phyloP scores from a whole-genome alignment of 306 rosid genomes.

The Styphnolobium japonicum region DNA sequence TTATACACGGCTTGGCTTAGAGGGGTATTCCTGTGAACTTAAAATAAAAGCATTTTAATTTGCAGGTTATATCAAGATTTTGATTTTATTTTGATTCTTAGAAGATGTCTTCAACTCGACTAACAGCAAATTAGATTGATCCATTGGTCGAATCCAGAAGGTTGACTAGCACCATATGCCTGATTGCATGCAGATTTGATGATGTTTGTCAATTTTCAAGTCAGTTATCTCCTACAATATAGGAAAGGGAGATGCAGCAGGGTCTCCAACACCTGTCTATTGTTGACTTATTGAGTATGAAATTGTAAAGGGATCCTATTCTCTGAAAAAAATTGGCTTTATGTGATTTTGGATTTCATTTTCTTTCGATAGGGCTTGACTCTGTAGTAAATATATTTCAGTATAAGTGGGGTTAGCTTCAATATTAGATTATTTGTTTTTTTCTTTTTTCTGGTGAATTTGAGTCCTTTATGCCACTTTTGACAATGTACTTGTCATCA shows the following conservation, averaged over 20 bases:
- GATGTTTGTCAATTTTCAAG: constrained; percentile 1
- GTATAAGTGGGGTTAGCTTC: constrained; percentile 15
- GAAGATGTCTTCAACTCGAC: background rate
- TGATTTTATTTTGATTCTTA: constrained; percentile 9
- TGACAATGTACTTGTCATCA: background rate
- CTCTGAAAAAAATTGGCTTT: background rate
- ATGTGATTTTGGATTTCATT: background rate
- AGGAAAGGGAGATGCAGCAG: constrained; percentile 20
- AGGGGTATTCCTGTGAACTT: constrained; percentile 3
- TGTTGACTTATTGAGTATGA: constrained; percentile 3
- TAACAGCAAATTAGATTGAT: background rate
- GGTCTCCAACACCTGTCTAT: constrained; percentile 15
- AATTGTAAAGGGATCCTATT: background rate
- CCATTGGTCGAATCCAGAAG: constrained; percentile 3
- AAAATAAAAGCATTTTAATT: constrained; percentile 14
- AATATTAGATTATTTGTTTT: background rate
- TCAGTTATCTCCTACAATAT: constrained; percentile 12
- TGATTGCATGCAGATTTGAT: background rate
- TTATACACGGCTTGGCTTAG: background rate
- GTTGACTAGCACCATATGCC: constrained; percentile 9
- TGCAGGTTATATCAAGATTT: constrained; percentile 45
- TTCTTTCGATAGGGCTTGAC: background rate
- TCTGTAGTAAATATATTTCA: background rate
- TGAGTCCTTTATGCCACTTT: background rate
- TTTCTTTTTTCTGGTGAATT: background rate